Conservation (phyloP, 768 basidiomycete species). For the Pisolithus albus region DNA sequence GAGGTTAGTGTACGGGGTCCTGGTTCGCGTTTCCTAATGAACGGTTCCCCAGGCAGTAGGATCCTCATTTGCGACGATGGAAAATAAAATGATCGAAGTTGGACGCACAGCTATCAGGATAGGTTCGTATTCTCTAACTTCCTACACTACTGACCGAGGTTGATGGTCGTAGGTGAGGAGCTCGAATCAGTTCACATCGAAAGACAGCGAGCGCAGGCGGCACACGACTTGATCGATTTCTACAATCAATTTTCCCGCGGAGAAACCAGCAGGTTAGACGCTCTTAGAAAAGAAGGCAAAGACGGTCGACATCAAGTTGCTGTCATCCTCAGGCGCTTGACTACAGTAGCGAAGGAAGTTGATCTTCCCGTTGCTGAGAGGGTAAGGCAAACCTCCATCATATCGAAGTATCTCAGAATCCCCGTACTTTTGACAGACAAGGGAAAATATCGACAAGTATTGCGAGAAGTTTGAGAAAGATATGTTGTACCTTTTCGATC, state of each 20-base stretch:
- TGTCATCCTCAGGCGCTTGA: constrained; percentile 75
- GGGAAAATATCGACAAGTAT: constrained; percentile 91
- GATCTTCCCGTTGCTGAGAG: constrained; percentile 79
- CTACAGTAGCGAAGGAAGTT: constrained; percentile 87
- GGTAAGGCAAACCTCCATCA: constrained; percentile 34
- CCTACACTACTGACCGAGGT: constrained; percentile 4
- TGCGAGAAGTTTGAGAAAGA: constrained; percentile 99
- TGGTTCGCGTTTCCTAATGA: not conserved
- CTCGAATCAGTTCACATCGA: constrained; percentile 91
- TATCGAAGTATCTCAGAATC: not conserved
- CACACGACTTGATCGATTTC: constrained; percentile 87
- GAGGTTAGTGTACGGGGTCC: constrained; percentile 51
- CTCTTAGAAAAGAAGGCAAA: constrained; percentile 78
- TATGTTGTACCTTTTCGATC: constrained; percentile 92
- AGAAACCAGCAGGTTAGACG: constrained; percentile 68
- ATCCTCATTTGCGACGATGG: constrained; percentile 83
- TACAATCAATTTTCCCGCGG: constrained; percentile 88
- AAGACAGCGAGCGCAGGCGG: constrained; percentile 87
- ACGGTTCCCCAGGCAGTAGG: constrained; percentile 62
- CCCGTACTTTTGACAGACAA: constrained; percentile 44
- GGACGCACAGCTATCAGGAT: constrained; percentile 92
- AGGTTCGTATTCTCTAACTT: constrained; percentile 40
- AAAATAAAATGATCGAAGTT: constrained; percentile 85
- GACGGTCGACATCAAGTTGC: constrained; percentile 88
- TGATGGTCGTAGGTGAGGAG: constrained; percentile 65